These are phyloP conservation scores for Aspergillus diversus DNA, from an alignment of 495 filamentous ascomycete genomes.

Conservation along the genomic window DNA sequence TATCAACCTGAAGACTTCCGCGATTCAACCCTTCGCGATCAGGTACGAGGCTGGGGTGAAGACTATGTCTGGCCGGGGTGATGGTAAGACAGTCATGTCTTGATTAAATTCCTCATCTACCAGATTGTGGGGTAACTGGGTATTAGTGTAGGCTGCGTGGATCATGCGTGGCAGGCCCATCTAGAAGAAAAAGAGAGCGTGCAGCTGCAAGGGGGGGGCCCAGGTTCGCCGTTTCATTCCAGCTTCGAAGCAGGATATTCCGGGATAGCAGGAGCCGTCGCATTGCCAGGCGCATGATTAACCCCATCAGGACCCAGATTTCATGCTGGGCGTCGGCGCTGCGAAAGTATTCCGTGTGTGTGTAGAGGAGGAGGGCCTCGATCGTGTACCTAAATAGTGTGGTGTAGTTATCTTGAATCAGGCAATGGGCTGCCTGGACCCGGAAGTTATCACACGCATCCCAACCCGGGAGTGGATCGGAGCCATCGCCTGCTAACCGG, in stretches of 20 bases:
- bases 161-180: slow-evolving; percentile 14
- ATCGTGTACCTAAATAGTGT: slow-evolving; percentile 14
- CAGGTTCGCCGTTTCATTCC: slow-evolving; percentile 14
- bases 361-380: slow-evolving; percentile 11
- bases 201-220: slow-evolving; percentile 3
- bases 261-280: slow-evolving; percentile 5
- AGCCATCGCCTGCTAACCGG: slow-evolving; percentile 7
- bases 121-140: slow-evolving; percentile 8
- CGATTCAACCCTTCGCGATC: slow-evolving; percentile 6
- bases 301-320: slow-evolving; percentile 9
- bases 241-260: slow-evolving; percentile 13
- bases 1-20: neutral
- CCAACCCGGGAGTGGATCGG: neutral
- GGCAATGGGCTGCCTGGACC: slow-evolving; percentile 7
- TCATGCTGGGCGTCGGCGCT: slow-evolving; percentile 13
- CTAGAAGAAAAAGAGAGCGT: slow-evolving; percentile 7
- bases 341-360: slow-evolving; percentile 13
- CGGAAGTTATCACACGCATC: slow-evolving; percentile 9
- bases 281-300: slow-evolving; percentile 11
- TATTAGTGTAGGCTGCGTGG: neutral
- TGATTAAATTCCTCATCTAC: slow-evolving; percentile 15
- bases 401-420: slow-evolving; percentile 10
- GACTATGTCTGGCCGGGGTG: slow-evolving; percentile 13
- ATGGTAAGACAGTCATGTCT: neutral
- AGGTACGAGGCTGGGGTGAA: slow-evolving; percentile 11